Evolutionary conservation across 164 flowering plant species (phyloP), one percentile per base, ranked within the genome.

Genomic region (Piper longum): DNA sequence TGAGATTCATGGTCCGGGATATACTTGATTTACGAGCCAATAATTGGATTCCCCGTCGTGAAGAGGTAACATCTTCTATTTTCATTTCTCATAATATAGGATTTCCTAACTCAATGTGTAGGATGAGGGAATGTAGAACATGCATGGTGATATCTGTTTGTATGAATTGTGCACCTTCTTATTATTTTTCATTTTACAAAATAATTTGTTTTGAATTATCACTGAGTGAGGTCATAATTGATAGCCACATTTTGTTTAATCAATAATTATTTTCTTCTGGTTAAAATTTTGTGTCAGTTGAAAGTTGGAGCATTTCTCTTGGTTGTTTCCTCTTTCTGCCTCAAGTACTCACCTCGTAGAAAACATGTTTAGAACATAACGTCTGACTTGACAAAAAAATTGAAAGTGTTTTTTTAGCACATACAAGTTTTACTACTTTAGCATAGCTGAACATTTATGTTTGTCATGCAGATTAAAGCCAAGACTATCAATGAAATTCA

Each of bases 401-500:
- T 26, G 36, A 26, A 26, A 26, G 36, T 26, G 36, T 9, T 48
- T 48, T 14, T 48, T 48, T 5, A 48, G 52, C 52, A 9, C 9
- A 48, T 48, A 1, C 3, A 8, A 2, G 9, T 48, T 2, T 48
- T 14, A 48, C 52, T 5, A 14, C 52, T 2, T 14, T 48, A 14
- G 12, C 7, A 44, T 0, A 44, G 48, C 9, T 48, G 52, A 6
- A 48, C 52, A 48, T 9, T 48, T 48, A 9, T 48, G 12, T 48
- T 48, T 26, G 36, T 26, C 59, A 64, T 58, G 39, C 69, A 93
- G 99, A 76, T 91, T n/a, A 87, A 82, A 82, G 99, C 99, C 26
- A 95, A 90, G 77, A 95, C 93, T 16, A 87, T 95, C 45, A 83
- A 75, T 56, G 99, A 91, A 77, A 89, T 95, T 62, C 99, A 95